phyloP scores from a whole-genome alignment of 192 early-diverging fungal genomes.

The Phlyctochytrium planicorne region DNA sequence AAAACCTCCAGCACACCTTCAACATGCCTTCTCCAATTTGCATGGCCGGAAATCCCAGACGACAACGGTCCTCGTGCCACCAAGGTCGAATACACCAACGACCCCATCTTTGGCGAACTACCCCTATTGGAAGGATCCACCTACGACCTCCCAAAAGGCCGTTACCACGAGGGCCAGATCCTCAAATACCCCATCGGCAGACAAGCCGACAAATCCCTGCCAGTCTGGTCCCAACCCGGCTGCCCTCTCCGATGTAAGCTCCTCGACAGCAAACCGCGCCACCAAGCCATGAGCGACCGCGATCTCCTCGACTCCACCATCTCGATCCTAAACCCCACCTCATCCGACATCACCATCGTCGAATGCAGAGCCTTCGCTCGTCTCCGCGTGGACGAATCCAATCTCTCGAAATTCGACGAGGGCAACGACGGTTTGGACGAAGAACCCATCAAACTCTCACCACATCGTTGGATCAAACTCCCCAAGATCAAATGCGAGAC shows the following conservation, averaged over 20 bases:
- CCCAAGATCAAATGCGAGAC: too few relatives aligned
- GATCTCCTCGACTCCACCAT: constrained; percentile 2
- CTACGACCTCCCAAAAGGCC: constrained; percentile 10
- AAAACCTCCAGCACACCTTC: not conserved
- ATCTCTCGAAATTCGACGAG: not conserved
- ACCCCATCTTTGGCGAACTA: constrained; percentile 11
- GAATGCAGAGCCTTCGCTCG: constrained; percentile 6
- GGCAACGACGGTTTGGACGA: not conserved
- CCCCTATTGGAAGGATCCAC: constrained; percentile 8
- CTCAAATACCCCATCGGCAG: not conserved
- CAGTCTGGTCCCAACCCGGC: constrained; percentile 4
- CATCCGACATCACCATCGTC: constrained; percentile 1
- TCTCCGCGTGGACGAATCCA: not conserved
- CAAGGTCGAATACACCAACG: constrained; percentile 3
- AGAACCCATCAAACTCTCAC: not conserved
- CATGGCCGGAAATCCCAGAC: constrained; percentile 9
- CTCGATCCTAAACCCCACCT: constrained; percentile 8
- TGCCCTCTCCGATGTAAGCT: constrained; percentile 7
- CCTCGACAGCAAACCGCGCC: not conserved
- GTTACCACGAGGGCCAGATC: not conserved
- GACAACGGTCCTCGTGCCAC: constrained; percentile 15
- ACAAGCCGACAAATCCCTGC: constrained; percentile 1
- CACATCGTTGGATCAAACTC: not conserved
- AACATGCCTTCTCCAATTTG: constrained; percentile 7
- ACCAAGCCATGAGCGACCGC: not conserved